Conservation (phyloP, 75 land plant species). For the Selaginella tamariscina region DNA sequence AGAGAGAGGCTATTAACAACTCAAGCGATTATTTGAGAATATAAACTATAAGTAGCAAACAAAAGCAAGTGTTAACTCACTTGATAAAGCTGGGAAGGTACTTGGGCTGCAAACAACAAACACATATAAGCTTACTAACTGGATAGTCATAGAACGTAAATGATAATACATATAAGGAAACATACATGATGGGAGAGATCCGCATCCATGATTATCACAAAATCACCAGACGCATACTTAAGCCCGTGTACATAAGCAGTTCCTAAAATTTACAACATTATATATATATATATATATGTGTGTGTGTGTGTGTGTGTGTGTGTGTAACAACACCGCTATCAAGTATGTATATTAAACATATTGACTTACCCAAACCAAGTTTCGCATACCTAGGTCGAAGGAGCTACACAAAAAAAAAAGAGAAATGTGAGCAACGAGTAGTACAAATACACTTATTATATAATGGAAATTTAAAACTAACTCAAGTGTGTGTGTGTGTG, state of each 20-base stretch:
- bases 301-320: no score
- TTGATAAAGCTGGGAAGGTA: slow-evolving; percentile 86
- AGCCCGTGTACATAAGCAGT: slow-evolving; percentile 91
- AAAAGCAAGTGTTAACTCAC: slow-evolving; percentile 27
- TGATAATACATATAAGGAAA: neutral
- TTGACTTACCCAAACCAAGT: slow-evolving; percentile 85
- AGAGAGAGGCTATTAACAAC: no score
- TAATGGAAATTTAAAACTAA: neutral
- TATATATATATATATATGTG: no score
- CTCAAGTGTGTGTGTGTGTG: no score
- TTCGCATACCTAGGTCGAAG: slow-evolving; percentile 73
- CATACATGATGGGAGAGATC: slow-evolving; percentile 95
- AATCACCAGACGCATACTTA: slow-evolving; percentile 86
- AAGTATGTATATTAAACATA: neutral
- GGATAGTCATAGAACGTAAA: neutral
- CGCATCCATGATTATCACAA: slow-evolving; percentile 89
- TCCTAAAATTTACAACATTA: slow-evolving; percentile 31
- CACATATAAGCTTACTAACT: neutral
- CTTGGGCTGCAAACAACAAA: slow-evolving; percentile 61
- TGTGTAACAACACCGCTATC: no score
- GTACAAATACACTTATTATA: no score
- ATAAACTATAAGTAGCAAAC: neutral
- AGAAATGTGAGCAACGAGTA: neutral
- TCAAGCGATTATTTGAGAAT: no score
- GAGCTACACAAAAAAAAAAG: slow-evolving; percentile 40